These are phyloP conservation scores for Alliaria petiolata DNA, from an alignment of 345 rosid species.

Conservation along the genomic window DNA sequence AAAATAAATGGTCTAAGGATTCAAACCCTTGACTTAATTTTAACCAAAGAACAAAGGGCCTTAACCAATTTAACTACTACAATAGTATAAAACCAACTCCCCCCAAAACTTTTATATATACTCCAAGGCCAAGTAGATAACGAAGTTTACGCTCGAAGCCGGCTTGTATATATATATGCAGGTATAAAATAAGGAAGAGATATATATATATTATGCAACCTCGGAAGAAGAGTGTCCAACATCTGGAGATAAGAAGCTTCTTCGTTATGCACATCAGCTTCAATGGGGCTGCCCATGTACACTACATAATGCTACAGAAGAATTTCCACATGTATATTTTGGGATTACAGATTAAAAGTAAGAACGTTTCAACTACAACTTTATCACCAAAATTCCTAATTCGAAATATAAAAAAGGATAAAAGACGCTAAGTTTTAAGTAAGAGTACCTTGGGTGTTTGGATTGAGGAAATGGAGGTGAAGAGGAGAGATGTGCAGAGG, in stretches of 20 bases:
- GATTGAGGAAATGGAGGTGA: conserved; percentile 1
- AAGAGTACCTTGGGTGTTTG: conserved; percentile 17
- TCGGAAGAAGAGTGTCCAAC: conserved; percentile 19
- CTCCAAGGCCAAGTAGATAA: not conserved
- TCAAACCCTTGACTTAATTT: not conserved
- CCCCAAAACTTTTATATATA: not conserved
- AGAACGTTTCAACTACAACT: not conserved
- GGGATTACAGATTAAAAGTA: too few species aligned
- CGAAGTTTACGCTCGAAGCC: too few species aligned
- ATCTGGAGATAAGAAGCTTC: conserved; percentile 16
- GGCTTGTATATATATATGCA: too few species aligned
- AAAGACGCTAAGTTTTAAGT: not conserved
- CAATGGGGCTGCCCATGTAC: conserved; percentile 18
- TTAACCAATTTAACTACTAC: not conserved
- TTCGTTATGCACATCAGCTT: not conserved
- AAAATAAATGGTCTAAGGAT: not conserved
- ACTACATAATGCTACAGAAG: conserved; percentile 26
- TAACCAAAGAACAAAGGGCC: not conserved
- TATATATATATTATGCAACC: conserved; percentile 3
- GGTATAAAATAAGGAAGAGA: not conserved
- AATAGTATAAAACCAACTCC: not conserved
- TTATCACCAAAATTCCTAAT: not conserved
- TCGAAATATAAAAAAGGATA: not conserved
- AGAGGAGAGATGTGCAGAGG: conserved; percentile 6
- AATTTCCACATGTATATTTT: not conserved